Evolutionary conservation across 257 asterid genomes (phyloP).

Genomic region (Marsdenia floribunda): DNA sequence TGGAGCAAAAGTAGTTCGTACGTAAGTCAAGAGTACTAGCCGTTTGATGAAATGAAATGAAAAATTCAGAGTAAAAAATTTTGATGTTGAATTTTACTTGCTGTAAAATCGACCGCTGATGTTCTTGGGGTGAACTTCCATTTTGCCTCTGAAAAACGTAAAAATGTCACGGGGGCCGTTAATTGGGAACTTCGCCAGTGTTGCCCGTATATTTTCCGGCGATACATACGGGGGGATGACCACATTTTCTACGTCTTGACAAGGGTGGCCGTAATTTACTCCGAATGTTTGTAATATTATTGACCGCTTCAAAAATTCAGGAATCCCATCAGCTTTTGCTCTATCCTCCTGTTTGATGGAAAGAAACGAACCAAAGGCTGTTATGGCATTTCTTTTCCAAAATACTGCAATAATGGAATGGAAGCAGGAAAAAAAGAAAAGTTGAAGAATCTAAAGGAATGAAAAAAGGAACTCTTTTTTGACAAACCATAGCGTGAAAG

Average conservation of each 20-base stretch:
- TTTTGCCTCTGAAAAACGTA: slow-evolving; percentile 81
- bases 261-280: slow-evolving; percentile 67
- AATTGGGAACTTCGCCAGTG: slow-evolving; percentile 39
- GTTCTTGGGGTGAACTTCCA: slow-evolving; percentile 85
- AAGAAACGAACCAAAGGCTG: neutral
- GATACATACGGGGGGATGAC: slow-evolving; percentile 79
- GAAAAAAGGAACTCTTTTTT: neutral
- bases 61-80: neutral
- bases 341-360: slow-evolving; percentile 58
- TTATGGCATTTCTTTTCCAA: neutral
- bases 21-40: neutral
- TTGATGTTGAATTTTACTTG: slow-evolving; percentile 33
- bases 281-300: slow-evolving; percentile 81
- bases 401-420: neutral
- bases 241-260: slow-evolving; percentile 74
- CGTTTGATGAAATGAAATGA: neutral
- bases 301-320: slow-evolving; percentile 56
- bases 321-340: slow-evolving; percentile 76
- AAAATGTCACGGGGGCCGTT: slow-evolving; percentile 58
- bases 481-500: slow-evolving; percentile 77
- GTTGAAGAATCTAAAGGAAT: neutral
- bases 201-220: slow-evolving; percentile 53
- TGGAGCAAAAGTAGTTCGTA: slow-evolving; percentile 1
- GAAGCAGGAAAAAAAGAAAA: neutral
- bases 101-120: slow-evolving; percentile 86